Evolutionary conservation across 305 asterid genomes (phyloP), one percentile per base, ranked within the genome.

Genomic region (Fraxinus greggii): DNA sequence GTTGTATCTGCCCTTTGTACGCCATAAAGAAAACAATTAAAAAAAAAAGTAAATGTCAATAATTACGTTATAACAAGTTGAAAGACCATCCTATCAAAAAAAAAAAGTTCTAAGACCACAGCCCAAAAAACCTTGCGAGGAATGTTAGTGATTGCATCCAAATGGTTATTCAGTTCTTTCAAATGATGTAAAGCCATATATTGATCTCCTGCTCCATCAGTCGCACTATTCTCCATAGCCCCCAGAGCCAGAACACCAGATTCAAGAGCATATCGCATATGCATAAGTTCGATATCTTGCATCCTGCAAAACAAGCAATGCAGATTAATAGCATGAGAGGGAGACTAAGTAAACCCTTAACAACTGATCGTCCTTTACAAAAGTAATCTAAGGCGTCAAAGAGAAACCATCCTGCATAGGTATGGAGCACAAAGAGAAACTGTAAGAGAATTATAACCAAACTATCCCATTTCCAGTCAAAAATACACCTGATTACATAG

Each of bases 261-360:
- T 86, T 93, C 98, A 88, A 96, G 90, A 87, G 98, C 97, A 90
- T 94, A 96, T 80, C 99, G 93, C 98, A 96, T 93, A 93, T 92
- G 97, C 90, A 96, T 89, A 86, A 96, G 97, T 85, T 94, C 99
- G 76, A 93, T 86, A 91, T 96, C 99, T 91, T 96, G 97, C 97
- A 94, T 90, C 97, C 99, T 96, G 86, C 83, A 84, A 84, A 85
- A 75, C 83, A 72, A 78, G 85, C 19, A 74, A 74, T 61, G 78
- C 75, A 83, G 82, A 79, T 69, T 4, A 82, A 63, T 81, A 78
- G 80, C 13, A 75, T 73, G 75, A 72, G 23, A 5, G 21, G 31
- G 69, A 67, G 21, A 70, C 61, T 13, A 72, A 75, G 56, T 56
- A 78, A 79, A 72, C 45, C 26, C 26, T n/a, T 13, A 72, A 72